These are phyloP conservation scores for Trichoderma cornu-damae DNA, from an alignment of 2,329 filamentous ascomycete species.

Conservation along the genomic window DNA sequence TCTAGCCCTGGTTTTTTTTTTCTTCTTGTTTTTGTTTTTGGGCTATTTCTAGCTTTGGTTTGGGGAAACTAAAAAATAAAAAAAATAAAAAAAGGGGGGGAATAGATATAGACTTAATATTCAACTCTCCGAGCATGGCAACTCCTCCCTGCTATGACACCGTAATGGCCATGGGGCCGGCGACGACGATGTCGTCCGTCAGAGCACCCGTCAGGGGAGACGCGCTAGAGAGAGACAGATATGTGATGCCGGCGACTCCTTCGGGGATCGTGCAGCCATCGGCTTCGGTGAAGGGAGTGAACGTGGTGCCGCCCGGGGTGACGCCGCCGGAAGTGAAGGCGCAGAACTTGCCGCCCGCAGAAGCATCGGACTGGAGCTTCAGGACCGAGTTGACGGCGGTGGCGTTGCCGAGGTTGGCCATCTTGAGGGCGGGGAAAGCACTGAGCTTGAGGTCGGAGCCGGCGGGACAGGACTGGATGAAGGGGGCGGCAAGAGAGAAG, in stretches of 20 bases:
- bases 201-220: slow-evolving; percentile 47
- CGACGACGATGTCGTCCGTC: slow-evolving; percentile 59
- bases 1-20: too few species aligned
- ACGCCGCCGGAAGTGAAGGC: slow-evolving; percentile 61
- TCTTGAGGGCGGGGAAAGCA: slow-evolving; percentile 55
- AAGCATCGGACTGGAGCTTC: slow-evolving; percentile 45
- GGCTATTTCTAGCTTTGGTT: background rate
- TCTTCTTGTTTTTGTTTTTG: background rate
- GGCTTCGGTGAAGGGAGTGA: slow-evolving; percentile 49
- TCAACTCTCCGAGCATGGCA: background rate
- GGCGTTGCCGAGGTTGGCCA: slow-evolving; percentile 40
- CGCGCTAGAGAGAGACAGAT: slow-evolving; percentile 58
- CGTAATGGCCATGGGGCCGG: slow-evolving; percentile 57
- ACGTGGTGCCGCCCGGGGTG: slow-evolving; percentile 53
- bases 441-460: slow-evolving; percentile 59
- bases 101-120: background rate
- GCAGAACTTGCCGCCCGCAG: slow-evolving; percentile 53
- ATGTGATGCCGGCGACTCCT: slow-evolving; percentile 58
- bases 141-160: slow-evolving; percentile 25
- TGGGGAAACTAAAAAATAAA: too few species aligned
- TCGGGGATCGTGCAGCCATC: slow-evolving; percentile 57
- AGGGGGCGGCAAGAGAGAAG: slow-evolving; percentile 67
- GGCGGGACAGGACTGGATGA: slow-evolving; percentile 65
- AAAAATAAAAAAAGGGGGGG: too few species aligned
- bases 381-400: slow-evolving; percentile 31